These are phyloP conservation scores for Cordyceps cateniannulata DNA, from an alignment of 2,329 filamentous ascomycete genomes.

Conservation along the genomic window DNA sequence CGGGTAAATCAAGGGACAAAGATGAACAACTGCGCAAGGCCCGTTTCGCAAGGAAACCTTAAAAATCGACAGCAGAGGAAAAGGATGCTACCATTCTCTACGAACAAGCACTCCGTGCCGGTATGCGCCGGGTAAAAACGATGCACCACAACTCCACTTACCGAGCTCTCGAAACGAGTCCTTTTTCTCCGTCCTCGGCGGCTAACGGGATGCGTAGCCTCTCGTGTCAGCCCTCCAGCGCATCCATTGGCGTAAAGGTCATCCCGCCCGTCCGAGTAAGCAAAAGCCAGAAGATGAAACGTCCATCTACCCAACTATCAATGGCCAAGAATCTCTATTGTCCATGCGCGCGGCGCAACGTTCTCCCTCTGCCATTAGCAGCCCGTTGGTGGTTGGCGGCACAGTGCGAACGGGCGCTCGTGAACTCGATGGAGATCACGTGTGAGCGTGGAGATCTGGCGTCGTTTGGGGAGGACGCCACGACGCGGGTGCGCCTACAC, in stretches of 20 bases:
- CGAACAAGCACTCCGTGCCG: not conserved
- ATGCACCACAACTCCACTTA: not conserved
- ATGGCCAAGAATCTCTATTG: not conserved
- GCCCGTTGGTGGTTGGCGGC: not conserved
- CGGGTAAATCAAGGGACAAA: too few species aligned
- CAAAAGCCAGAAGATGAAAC: not conserved
- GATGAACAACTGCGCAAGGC: too few species aligned
- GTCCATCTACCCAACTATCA: not conserved
- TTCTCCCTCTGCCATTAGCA: not conserved
- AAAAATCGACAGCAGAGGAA: too few species aligned
- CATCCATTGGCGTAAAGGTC: constrained; percentile 1
- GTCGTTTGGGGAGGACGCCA: not conserved
- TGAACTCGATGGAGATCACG: not conserved
- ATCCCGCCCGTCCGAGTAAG: not conserved
- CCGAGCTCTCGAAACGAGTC: constrained; percentile 2
- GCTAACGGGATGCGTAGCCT: not conserved
- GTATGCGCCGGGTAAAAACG: not conserved
- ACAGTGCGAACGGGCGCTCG: not conserved
- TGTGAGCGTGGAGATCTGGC: not conserved
- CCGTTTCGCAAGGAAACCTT: too few species aligned
- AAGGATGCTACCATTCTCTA: too few species aligned
- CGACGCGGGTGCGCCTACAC: not conserved
- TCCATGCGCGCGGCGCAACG: not conserved
- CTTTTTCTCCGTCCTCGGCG: not conserved
- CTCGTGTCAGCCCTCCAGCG: not conserved